phyloP scores from a whole-genome alignment of 306 rosid genomes.

The Prosopis cineraria region DNA sequence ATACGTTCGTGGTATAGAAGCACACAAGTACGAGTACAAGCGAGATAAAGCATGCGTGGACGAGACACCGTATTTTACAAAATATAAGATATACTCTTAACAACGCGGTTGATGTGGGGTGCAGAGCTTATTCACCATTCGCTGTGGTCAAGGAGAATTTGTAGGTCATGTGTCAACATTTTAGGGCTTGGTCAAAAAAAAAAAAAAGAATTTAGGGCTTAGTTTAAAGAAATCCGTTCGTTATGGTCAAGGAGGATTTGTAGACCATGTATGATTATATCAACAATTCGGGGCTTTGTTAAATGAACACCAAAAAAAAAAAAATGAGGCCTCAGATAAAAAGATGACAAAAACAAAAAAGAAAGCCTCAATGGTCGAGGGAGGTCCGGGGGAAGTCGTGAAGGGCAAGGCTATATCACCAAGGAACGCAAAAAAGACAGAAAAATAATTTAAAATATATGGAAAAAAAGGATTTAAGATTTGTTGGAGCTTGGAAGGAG shows the following conservation, averaged over 20 bases:
- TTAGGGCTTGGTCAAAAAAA: neutral
- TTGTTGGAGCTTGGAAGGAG: slow-evolving; percentile 17
- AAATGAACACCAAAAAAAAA: neutral
- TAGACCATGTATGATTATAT: neutral
- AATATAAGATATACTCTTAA: too few species aligned
- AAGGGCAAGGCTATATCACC: slow-evolving; percentile 2
- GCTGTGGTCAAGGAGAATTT: neutral
- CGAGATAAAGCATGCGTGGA: too few species aligned
- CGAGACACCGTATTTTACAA: too few species aligned
- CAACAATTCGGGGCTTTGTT: neutral
- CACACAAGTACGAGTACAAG: too few species aligned
- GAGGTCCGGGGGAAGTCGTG: neutral
- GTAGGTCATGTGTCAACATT: neutral
- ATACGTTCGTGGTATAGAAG: too few species aligned
- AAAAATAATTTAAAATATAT: neutral
- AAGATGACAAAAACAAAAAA: neutral
- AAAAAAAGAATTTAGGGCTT: neutral
- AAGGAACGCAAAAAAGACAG: neutral
- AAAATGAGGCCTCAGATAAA: neutral
- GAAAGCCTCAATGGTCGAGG: neutral
- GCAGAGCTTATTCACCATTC: too few species aligned
- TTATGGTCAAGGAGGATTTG: neutral
- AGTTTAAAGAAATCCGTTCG: neutral
- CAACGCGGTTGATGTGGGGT: too few species aligned
- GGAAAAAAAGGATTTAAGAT: neutral